phyloP scores from a whole-genome alignment of 2,329 filamentous ascomycete genomes.

The Sporothrix brunneoviolacea region DNA sequence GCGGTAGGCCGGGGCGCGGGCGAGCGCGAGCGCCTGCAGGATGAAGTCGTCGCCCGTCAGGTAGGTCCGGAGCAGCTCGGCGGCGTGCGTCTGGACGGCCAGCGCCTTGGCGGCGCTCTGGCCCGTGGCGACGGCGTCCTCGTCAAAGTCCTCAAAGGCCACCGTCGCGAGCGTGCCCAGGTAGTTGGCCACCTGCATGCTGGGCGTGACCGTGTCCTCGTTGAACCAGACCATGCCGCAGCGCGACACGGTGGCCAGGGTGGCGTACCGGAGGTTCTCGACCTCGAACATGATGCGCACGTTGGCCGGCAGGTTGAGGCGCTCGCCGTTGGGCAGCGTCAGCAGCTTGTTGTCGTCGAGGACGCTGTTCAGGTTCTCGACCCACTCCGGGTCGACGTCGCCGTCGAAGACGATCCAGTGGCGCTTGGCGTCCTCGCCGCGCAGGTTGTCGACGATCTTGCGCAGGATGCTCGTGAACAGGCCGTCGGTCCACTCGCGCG shows the following conservation, averaged over 20 bases:
- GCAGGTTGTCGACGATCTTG: slow-evolving; percentile 97
- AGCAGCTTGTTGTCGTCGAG: slow-evolving; percentile 98
- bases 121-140: slow-evolving; percentile 68
- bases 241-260: slow-evolving; percentile 95
- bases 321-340: slow-evolving; percentile 94
- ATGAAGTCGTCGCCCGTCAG: slow-evolving; percentile 78
- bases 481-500: slow-evolving; percentile 97
- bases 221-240: slow-evolving; percentile 99
- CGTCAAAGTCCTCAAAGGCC: slow-evolving; percentile 90
- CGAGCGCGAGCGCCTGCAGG: slow-evolving; percentile 66
- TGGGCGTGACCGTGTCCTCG: slow-evolving; percentile 88
- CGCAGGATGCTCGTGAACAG: slow-evolving; percentile 95
- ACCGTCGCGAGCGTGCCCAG: slow-evolving; percentile 74
- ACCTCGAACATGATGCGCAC: slow-evolving; percentile 99
- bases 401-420: slow-evolving; percentile 99
- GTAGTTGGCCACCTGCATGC: slow-evolving; percentile 91
- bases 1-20: slow-evolving; percentile 68
- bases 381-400: slow-evolving; percentile 98
- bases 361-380: slow-evolving; percentile 99
- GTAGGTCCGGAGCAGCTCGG: slow-evolving; percentile 69
- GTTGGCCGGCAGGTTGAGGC: slow-evolving; percentile 86
- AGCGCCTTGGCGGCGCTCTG: slow-evolving; percentile 73
- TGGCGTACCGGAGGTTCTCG: slow-evolving; percentile 94
- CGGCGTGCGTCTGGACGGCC: slow-evolving; percentile 69
- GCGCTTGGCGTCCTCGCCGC: slow-evolving; percentile 91